A percentile compares a stretch with the other conserved stretches of the same genome.
phyloP scores from a whole-genome alignment of 345 rosid genomes.

The Odontarrhena argentea region DNA sequence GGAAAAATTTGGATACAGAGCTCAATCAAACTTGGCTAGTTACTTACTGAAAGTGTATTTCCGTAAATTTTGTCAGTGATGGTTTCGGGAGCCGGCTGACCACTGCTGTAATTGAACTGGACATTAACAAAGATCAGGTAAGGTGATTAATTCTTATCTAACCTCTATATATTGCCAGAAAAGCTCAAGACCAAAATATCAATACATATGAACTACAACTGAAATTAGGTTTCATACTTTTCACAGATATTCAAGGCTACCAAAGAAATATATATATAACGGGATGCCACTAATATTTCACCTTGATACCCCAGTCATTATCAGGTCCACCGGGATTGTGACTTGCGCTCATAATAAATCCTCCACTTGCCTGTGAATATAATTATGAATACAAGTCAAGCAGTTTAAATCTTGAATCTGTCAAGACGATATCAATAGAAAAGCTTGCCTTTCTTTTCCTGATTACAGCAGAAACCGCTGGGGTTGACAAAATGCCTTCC shows the following conservation, averaged over 20 bases:
- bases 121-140: conserved; percentile 10
- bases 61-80: conserved; percentile 96
- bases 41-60: conserved; percentile 91
- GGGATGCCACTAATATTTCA: conserved; percentile 37
- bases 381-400: not conserved
- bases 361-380: conserved; percentile 76
- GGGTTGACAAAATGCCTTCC: conserved; percentile 88
- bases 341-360: conserved; percentile 97
- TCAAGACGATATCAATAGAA: not conserved
- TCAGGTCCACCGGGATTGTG: conserved; percentile 96
- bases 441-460: conserved; percentile 69
- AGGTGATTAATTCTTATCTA: conserved; percentile 7
- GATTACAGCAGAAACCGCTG: conserved; percentile 93
- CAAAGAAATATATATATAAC: conserved; percentile 1
- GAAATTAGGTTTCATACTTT: not conserved
- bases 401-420: conserved; percentile 10
- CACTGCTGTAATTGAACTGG: conserved; percentile 93
- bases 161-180: not conserved
- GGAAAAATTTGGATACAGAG: conserved; percentile 12
- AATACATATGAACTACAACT: conserved; percentile 4
- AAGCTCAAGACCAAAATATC: not conserved
- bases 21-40: conserved; percentile 12
- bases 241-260: conserved; percentile 1
- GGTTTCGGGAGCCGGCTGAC: conserved; percentile 93
- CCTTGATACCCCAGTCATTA: conserved; percentile 99